A percentile compares a stretch with the other conserved stretches of the same genome.
Conservation (phyloP, 768 basidiomycete genomes). For the Kwoniella dejecticola region DNA sequence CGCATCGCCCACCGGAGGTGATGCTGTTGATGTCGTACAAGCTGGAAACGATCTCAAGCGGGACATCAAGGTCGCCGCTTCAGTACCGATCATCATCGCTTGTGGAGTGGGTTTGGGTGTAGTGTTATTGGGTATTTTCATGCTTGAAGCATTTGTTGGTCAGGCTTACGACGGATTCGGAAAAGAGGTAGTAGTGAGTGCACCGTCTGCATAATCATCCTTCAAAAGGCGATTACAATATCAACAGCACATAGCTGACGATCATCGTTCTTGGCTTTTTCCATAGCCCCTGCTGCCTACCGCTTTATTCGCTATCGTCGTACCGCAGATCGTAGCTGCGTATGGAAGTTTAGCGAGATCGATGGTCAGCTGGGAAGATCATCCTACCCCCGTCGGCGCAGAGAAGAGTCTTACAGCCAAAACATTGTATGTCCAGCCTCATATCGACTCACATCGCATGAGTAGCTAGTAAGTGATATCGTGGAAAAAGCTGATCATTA, state of each 20-base stretch:
- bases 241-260: too few species aligned
- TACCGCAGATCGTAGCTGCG: slow-evolving; percentile 74
- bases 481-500: too few species aligned
- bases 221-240: too few species aligned
- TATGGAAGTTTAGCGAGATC: slow-evolving; percentile 70
- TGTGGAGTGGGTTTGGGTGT: slow-evolving; percentile 71
- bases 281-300: slow-evolving; percentile 78
- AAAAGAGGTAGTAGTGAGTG: slow-evolving; percentile 72
- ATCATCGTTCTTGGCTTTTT: background rate
- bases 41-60: slow-evolving; percentile 41
- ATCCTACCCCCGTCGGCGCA: slow-evolving; percentile 74
- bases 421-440: slow-evolving; percentile 62
- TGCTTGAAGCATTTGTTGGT: slow-evolving; percentile 84
- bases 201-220: background rate
- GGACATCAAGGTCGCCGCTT: slow-evolving; percentile 48
- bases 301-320: slow-evolving; percentile 73
- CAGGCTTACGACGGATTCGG: slow-evolving; percentile 87
- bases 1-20: background rate
- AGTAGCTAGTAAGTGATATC: background rate
- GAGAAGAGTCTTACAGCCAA: slow-evolving; percentile 82
- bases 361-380: slow-evolving; percentile 90
- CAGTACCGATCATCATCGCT: slow-evolving; percentile 60
- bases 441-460: background rate
- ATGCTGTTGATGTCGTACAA: slow-evolving; percentile 35
- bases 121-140: slow-evolving; percentile 71